Evolutionary conservation across 495 filamentous ascomycete genomes (phyloP).

Genomic region (Polyplosphaeria fusca): DNA sequence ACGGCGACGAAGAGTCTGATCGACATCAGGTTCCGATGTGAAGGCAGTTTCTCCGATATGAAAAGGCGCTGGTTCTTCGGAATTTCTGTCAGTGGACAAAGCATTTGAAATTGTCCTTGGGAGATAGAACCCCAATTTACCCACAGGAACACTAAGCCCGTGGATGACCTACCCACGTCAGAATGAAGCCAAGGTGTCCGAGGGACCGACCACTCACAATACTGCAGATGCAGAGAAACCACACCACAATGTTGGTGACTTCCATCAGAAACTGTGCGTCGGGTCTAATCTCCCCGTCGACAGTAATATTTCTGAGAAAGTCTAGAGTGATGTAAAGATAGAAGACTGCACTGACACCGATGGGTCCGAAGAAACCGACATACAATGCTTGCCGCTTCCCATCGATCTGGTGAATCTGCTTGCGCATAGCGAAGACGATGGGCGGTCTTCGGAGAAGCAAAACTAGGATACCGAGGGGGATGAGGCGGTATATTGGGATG

Average conservation of each 20-base stretch:
- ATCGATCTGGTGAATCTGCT: constrained; percentile 76
- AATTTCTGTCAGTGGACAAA: constrained; percentile 43
- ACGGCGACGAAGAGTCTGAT: constrained; percentile 1
- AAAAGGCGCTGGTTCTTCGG: constrained; percentile 21
- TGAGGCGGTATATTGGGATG: constrained; percentile 72
- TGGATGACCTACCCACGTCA: constrained; percentile 65
- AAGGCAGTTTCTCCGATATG: constrained; percentile 14
- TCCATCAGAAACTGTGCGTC: constrained; percentile 66
- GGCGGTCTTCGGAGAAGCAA: constrained; percentile 77
- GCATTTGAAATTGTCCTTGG: constrained; percentile 70
- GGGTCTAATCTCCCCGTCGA: constrained; percentile 57
- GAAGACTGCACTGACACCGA: constrained; percentile 90
- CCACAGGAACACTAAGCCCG: constrained; percentile 78
- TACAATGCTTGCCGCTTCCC: constrained; percentile 70
- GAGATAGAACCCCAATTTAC: constrained; percentile 76
- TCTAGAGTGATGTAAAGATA: constrained; percentile 79
- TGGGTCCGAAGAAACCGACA: constrained; percentile 90
- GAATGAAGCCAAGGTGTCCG: constrained; percentile 2
- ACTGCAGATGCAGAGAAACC: constrained; percentile 83
- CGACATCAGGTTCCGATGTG: constrained; percentile 2
- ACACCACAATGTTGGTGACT: constrained; percentile 67
- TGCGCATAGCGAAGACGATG: constrained; percentile 68
- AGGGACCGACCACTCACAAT: constrained; percentile 58
- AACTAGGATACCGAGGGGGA: constrained; percentile 77
- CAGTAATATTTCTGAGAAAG: constrained; percentile 54